Percentiles rank a stretch among this genome's conserved stretches.
These are phyloP conservation scores for Allantophomopsis lycopodina DNA, from an alignment of 2,329 filamentous ascomycete species.

Conservation along the genomic window DNA sequence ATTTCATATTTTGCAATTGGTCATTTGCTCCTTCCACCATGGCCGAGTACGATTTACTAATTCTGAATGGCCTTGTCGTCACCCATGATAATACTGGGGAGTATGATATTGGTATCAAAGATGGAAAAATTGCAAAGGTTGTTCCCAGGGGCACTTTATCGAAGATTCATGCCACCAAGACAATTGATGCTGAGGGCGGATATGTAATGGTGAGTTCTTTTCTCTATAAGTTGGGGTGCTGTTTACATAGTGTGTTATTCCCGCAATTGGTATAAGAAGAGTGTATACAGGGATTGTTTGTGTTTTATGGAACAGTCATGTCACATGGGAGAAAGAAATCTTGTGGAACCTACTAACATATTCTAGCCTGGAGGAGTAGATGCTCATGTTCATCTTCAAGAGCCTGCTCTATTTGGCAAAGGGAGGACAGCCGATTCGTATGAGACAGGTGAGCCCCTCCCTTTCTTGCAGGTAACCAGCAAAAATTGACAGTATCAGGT, in stretches of 20 bases:
- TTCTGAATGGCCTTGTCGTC: slow-evolving; percentile 27
- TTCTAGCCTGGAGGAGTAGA: slow-evolving; percentile 25
- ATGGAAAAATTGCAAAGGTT: slow-evolving; percentile 24
- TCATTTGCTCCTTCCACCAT: slow-evolving; percentile 3
- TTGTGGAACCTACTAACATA: too few species aligned
- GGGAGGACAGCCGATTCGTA: slow-evolving; percentile 14
- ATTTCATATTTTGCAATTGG: not conserved
- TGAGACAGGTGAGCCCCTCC: slow-evolving; percentile 9
- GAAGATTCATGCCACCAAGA: slow-evolving; percentile 15
- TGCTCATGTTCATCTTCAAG: slow-evolving; percentile 29
- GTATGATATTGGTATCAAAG: slow-evolving; percentile 27
- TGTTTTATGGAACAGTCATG: too few species aligned
- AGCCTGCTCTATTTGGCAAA: slow-evolving; percentile 27
- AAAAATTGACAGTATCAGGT: slow-evolving; percentile 9
- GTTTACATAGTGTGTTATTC: too few species aligned
- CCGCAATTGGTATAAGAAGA: too few species aligned
- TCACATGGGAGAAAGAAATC: too few species aligned
- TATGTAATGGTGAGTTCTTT: slow-evolving; percentile 22
- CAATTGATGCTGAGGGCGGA: slow-evolving; percentile 26
- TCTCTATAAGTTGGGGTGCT: too few species aligned
- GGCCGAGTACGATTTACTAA: slow-evolving; percentile 21
- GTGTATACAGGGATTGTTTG: not conserved
- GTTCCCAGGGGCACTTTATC: slow-evolving; percentile 18
- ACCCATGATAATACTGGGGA: slow-evolving; percentile 22
- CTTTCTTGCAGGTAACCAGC: not conserved